Conservation (phyloP, 1,284 basidiomycete species). For the Xerocomus alliaceus region DNA sequence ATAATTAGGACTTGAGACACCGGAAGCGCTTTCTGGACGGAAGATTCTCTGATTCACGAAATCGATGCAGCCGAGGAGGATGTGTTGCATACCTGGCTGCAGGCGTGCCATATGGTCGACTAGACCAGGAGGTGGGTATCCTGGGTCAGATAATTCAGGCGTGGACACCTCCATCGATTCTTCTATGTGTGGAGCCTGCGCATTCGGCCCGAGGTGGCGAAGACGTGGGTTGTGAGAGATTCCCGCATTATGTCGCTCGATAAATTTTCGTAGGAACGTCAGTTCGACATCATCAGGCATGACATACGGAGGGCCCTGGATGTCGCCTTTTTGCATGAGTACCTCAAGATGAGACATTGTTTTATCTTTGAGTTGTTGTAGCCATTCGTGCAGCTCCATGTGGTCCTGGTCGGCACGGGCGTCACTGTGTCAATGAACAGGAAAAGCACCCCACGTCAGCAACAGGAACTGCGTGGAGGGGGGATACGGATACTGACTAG, state of each 20-base stretch:
- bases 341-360: slow-evolving; percentile 83
- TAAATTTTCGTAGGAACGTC: slow-evolving; percentile 76
- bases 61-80: not conserved
- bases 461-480: not conserved
- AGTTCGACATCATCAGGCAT: slow-evolving; percentile 81
- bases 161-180: slow-evolving; percentile 57
- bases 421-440: slow-evolving; percentile 47
- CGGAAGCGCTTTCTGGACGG: slow-evolving; percentile 34
- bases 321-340: slow-evolving; percentile 84
- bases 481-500: slow-evolving; percentile 49
- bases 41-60: slow-evolving; percentile 10
- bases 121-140: slow-evolving; percentile 49
- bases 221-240: slow-evolving; percentile 79
- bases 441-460: slow-evolving; percentile 14
- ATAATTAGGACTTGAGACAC: slow-evolving; percentile 42
- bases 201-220: slow-evolving; percentile 54
- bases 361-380: slow-evolving; percentile 83
- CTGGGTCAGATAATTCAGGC: slow-evolving; percentile 60
- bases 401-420: slow-evolving; percentile 82
- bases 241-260: slow-evolving; percentile 73
- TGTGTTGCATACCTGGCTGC: slow-evolving; percentile 45
- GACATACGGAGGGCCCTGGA: slow-evolving; percentile 76
- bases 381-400: slow-evolving; percentile 84
- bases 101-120: slow-evolving; percentile 47
- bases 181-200: slow-evolving; percentile 48